Percentiles rank a stretch among this genome's conserved stretches.
These are phyloP conservation scores for Vigna nakashimae DNA, from an alignment of 306 rosid species.

Conservation along the genomic window DNA sequence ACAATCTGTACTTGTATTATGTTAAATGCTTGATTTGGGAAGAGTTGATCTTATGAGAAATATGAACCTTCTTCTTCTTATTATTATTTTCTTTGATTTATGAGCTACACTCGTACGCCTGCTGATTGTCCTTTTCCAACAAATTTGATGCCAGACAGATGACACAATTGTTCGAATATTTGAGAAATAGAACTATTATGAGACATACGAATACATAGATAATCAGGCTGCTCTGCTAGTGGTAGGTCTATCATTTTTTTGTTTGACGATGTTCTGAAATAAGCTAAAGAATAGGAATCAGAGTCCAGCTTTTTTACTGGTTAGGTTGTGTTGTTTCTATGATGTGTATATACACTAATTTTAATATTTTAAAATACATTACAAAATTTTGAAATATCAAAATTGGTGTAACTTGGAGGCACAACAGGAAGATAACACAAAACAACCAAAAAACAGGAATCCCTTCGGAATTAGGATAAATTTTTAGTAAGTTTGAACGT, in stretches of 20 bases:
- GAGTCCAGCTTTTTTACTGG: too few relatives aligned
- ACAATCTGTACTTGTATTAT: not conserved
- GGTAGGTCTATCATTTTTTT: conserved; percentile 25
- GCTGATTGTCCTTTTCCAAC: not conserved
- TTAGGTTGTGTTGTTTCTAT: too few relatives aligned
- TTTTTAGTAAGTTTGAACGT: not conserved
- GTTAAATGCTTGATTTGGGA: conserved; percentile 6
- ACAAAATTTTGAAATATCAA: too few relatives aligned
- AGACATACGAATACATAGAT: conserved; percentile 3
- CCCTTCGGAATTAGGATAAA: conserved; percentile 6
- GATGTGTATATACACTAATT: too few relatives aligned
- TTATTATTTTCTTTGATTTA: not conserved
- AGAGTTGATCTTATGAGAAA: conserved; percentile 2
- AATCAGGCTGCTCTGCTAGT: conserved; percentile 31
- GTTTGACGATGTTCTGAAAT: conserved; percentile 21
- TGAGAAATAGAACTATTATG: conserved; percentile 26
- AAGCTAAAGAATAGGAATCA: conserved; percentile 20
- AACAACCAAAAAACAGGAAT: not conserved
- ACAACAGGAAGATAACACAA: too few relatives aligned
- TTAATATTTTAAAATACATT: too few relatives aligned
- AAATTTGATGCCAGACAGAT: conserved; percentile 11
- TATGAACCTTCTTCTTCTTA: not conserved
- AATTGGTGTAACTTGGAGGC: too few relatives aligned
- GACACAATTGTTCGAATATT: not conserved
- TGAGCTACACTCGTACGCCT: conserved; percentile 3